These are phyloP conservation scores for Trifolium repens DNA, from an alignment of 306 rosid species.

Conservation along the genomic window DNA sequence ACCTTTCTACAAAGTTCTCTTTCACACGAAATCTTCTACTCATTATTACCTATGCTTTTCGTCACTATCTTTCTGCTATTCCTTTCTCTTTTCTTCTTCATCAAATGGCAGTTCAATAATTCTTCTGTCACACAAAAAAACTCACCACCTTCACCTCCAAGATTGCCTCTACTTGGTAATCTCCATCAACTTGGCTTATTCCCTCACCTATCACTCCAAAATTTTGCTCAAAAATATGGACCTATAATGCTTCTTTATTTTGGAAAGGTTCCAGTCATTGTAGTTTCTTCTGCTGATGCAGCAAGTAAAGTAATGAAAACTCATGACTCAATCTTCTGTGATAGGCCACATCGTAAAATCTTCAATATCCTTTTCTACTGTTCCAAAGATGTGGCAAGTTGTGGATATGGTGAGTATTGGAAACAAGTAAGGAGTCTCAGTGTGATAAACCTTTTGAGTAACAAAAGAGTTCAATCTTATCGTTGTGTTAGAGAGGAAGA, in stretches of 20 bases:
- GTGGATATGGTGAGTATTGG: constrained; percentile 28
- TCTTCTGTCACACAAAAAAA: not conserved
- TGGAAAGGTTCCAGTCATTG: not conserved
- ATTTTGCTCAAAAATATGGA: constrained; percentile 23
- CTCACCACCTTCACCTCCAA: constrained; percentile 24
- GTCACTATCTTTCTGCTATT: too few species aligned
- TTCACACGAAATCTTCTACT: too few species aligned
- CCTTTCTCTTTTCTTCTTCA: not conserved
- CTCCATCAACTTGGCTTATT: constrained; percentile 23
- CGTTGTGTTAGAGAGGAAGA: constrained; percentile 19
- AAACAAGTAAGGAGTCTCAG: constrained; percentile 1
- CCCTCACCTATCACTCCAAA: constrained; percentile 17
- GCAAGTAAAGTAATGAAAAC: constrained; percentile 25
- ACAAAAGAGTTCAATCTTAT: constrained; percentile 25
- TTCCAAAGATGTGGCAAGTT: constrained; percentile 21
- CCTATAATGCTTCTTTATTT: constrained; percentile 30
- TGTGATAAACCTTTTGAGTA: constrained; percentile 28
- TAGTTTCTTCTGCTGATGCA: not conserved
- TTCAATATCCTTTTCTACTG: not conserved
- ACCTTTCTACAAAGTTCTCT: not conserved
- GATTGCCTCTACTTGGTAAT: constrained; percentile 12
- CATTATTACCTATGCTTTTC: not conserved
- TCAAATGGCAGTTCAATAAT: not conserved
- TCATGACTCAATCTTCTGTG: constrained; percentile 1
- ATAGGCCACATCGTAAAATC: constrained; percentile 12